Base-by-base conservation (phyloP, 2,329 filamentous ascomycete species). In the Fusarium metavorans region DNA sequence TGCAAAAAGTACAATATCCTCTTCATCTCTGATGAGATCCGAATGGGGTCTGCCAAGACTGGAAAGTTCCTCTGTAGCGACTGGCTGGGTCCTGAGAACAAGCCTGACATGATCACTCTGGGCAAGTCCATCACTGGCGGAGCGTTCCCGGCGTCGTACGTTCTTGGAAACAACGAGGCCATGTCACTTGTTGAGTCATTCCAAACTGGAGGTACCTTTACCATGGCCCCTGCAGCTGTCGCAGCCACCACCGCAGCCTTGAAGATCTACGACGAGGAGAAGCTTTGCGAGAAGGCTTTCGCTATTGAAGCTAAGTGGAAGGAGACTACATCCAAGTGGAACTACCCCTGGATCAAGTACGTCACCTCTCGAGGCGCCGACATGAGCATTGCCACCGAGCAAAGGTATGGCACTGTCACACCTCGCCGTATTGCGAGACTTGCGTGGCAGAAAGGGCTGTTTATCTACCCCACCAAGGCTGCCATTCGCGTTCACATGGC, bases 21-120 rank as follows among this genome's bases (percentile, higher is more conserved):
- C 32, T 79, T 77, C 62, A 75, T 78, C 34, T 72, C 74, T 9
- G 77, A 78, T 34, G 77, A 79, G 56, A 69, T 78, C 14, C 76
- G 73, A 27, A 66, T 68, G 59, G 77, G 77, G 9, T 58, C 64
- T n/a, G 69, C 69, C 35, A 75, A 76, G 66, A 77, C 77, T 9
- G 77, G 76, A 50, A 76, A 75, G 59, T 73, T 76, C 43, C 66
- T 78, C 9, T 66, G 70, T 66, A 60, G 50, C n/a, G 64, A 77
- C 43, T 72, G 72, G 67, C 54, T 74, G 64, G 72, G 78, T 37
- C 48, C 73, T 14, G 76, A 77, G 37, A 66, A 68, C 43, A 75
- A 73, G 54, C 77, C 76, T 25, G 75, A 78, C 23, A 71, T 78
- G 13, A 70, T 79, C 8, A 65, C 65, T 11, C 67, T 77, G 58